phyloP scores from a whole-genome alignment of 2,329 filamentous ascomycete genomes.

The Tolypocladium ophioglossoides region DNA sequence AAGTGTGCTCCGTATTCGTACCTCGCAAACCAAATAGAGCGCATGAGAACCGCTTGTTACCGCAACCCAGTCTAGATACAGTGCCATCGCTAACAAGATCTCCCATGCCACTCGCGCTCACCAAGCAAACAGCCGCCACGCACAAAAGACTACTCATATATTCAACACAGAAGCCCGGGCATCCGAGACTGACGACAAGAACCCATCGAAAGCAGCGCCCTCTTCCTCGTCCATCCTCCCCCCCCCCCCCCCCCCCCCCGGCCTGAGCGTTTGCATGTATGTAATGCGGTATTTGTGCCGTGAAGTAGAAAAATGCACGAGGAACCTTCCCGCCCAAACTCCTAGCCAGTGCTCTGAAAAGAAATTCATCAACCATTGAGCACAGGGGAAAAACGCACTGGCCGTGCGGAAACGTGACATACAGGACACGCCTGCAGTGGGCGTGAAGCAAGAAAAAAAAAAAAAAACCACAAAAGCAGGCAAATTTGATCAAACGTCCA shows the following conservation, averaged over 20 bases:
- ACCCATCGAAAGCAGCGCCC: not conserved
- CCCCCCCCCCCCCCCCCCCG: too few species aligned
- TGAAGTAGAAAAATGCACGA: not conserved
- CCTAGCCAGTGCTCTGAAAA: not conserved
- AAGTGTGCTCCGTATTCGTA: too few species aligned
- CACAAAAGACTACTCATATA: not conserved
- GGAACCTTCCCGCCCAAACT: not conserved
- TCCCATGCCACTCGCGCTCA: not conserved
- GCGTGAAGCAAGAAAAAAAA: not conserved
- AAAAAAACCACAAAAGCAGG: not conserved
- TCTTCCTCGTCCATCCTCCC: not conserved
- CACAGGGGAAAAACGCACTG: not conserved
- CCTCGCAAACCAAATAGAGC: too few species aligned
- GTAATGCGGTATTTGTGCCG: slow-evolving; percentile 9
- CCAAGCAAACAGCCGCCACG: not conserved
- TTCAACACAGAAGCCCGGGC: not conserved
- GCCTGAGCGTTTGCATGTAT: slow-evolving; percentile 3
- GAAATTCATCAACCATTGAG: not conserved
- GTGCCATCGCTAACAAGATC: not conserved
- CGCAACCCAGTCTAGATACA: not conserved
- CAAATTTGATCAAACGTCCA: not conserved
- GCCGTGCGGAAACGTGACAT: not conserved
- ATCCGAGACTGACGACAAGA: not conserved
- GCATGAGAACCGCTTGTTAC: not conserved
- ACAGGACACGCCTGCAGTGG: not conserved